Evolutionary conservation across 352 stramenopile species (phyloP), one percentile per base, ranked within the genome.

Genomic region (Phytophthora aleatoria): DNA sequence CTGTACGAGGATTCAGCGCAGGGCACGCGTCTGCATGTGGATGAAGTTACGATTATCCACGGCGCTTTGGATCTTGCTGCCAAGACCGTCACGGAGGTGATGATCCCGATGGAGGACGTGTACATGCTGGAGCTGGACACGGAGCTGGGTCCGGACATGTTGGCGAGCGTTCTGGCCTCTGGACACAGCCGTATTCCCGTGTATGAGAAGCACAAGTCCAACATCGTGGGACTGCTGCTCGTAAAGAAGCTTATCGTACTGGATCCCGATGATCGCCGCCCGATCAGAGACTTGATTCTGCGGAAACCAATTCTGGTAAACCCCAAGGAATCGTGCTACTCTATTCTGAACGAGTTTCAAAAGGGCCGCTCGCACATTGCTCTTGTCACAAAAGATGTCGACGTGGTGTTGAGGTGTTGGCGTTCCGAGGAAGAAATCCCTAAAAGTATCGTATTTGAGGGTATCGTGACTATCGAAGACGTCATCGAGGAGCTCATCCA

Each of bases 31-130:
- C 55, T 94, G n/a, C 73, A 90, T 54, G 78, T 79, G 31, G 90
- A 97, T 61, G 93, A 98, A 73, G 89, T 98, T 2, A 94, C 79
- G 1, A 96, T 98, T 60, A 96, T 98, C 53, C 89, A 97, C 63
- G 96, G 94, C 31, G 91, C 92, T 10, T 58, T 99, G 44, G 74
- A 90, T 48, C 77, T 99, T 44, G 90, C 85, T 15, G 78, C 88
- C 42, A 97, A 94, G 61, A 91, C 83, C 1, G 87, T 96, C 3
- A 69, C 60, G 1, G 84, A 98, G 57, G 83, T 96, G 15, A 97
- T 96, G 85, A 97, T 96, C 35, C 89, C 87, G 7, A 84, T 97
- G 52, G 48, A 81, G 3, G 63, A 95, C 42, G 86, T 97, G 1
- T 98, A 86, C 74, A 93, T 94, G 69, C 67, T 98, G 24, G 81